Evolutionary conservation across 352 stramenopile genomes (phyloP), one percentile per base, ranked within the genome.

Genomic region (Phytophthora multivora): DNA sequence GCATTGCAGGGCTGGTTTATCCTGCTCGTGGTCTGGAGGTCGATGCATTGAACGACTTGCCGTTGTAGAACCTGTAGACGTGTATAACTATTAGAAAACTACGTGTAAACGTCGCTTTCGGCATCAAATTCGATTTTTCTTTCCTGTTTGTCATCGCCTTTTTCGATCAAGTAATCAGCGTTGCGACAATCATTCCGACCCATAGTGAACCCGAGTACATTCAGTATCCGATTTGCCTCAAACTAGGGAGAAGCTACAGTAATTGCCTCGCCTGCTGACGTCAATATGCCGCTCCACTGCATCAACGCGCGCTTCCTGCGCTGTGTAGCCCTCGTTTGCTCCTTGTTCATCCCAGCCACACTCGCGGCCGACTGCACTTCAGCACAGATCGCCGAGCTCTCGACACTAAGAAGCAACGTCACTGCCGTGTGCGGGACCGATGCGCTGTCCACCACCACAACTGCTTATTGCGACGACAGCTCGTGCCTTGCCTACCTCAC

Each of bases 401-500:
- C 57, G 47, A 21, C 67, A 9, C 57, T 72, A 12, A 65, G 33
- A 30, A 53, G 57, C 23, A 73, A 75, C 40, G 62, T 75, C 23
- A 78, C 63, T 33, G 19, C 50, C 2, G 49, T 60, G 1, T 77
- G 63, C 38, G 62, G 63, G 26, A 78, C 65, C 43, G 59, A 76
- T 21, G 50, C 57, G 9, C 66, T 66, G 46, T 63, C 67, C 2
- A 46, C 38, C 30, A 40, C 57, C 16, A 38, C 63, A 0, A 53
- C 55, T 21, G 21, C 55, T 5, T 71, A 64, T 41, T 75, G 66
- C 39, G 8, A 10, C 33, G 42, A 69, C 51, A 65, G 47, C 41
- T 31, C 40, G 33, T 75, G 66, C 23, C 40, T 75, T 16, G 66
- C 61, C 0, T 64, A 53, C 30, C 49, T 75, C 15, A 71, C 66